These are phyloP conservation scores for Cardamine occulta DNA, from an alignment of 345 rosid species.

Conservation along the genomic window DNA sequence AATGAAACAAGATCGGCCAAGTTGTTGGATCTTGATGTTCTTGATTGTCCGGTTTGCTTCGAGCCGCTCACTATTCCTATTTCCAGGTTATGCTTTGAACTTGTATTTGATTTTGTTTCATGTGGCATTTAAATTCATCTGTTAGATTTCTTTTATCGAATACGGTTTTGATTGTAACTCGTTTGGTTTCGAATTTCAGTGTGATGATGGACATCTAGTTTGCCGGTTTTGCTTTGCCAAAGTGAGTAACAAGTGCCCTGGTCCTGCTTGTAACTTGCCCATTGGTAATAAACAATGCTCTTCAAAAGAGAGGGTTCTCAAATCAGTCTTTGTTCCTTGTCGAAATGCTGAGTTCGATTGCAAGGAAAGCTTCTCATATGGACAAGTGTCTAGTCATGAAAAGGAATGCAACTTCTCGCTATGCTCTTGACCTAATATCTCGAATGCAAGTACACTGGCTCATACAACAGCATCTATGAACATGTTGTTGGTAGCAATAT, in stretches of 20 bases:
- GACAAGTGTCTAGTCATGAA: not conserved
- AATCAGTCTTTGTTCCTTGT: not conserved
- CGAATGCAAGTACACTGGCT: not conserved
- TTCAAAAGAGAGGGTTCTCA: not conserved
- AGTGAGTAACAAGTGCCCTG: constrained; percentile 4
- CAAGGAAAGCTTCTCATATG: not conserved
- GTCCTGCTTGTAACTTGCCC: not conserved
- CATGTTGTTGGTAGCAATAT: not conserved
- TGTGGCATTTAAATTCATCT: no score
- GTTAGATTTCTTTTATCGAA: no score
- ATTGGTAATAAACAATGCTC: not conserved
- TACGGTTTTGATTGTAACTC: not conserved
- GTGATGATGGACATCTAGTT: constrained; percentile 15
- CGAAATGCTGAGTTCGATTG: constrained; percentile 2
- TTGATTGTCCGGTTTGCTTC: not conserved
- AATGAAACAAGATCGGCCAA: not conserved
- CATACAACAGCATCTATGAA: not conserved
- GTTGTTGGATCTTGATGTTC: not conserved
- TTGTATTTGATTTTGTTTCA: not conserved
- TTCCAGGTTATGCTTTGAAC: not conserved
- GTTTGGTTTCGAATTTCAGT: not conserved
- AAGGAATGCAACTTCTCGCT: not conserved
- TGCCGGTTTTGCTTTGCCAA: not conserved
- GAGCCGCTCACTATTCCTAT: not conserved
- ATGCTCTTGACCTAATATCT: no score